Base-by-base conservation (phyloP, 1,284 basidiomycete genomes). In the Apiotrichum siamense region DNA sequence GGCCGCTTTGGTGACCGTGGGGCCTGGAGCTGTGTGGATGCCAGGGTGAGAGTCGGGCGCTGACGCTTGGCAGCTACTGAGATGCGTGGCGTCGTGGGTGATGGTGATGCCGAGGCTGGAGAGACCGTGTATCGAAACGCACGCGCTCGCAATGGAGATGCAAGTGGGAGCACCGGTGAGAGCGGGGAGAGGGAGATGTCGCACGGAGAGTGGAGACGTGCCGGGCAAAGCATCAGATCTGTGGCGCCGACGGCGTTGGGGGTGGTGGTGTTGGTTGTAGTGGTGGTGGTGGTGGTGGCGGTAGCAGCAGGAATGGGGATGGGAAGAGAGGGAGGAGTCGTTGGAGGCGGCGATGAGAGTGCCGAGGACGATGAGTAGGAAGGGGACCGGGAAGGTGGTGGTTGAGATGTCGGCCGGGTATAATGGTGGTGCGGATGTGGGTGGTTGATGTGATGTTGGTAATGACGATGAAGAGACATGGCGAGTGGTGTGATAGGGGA, bases 201-300 rank as follows among this genome's bases (percentile, higher is more conserved):
- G 49, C 29, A 29, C 9, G 43, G 44, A 9, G 44, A 51, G 24
- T 38, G 44, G 18, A 44, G 29, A 25, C 44, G 17, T 25, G 44
- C 29, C 17, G 36, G 36, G 32, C 49, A 42, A 32, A 51, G 49
- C 49, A 51, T 51, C 29, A 51, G 49, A 41, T 32, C 49, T 35
- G 47, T 35, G 13, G 21, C 20, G 31, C 32, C n/a, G 21, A 20
- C 10, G 29, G 37, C 33, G 47, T 12, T 15, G 13, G 40, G 13
- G 47, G 35, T 27, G 27, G n/a, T 21, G 41, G 41, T 12, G 23
- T 32, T 13, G 24, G 44, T 37, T 18, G 35, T 20, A 10, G 24
- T 43, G 41, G 32, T n/a, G 32, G 26, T 7, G 46, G 4, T 17
- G 18, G 9, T 13, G 27, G 7, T 31, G 29, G 15, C 29, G 29